These are phyloP conservation scores for Trichoderma gracile DNA, from an alignment of 2,329 filamentous ascomycete genomes.

Conservation along the genomic window DNA sequence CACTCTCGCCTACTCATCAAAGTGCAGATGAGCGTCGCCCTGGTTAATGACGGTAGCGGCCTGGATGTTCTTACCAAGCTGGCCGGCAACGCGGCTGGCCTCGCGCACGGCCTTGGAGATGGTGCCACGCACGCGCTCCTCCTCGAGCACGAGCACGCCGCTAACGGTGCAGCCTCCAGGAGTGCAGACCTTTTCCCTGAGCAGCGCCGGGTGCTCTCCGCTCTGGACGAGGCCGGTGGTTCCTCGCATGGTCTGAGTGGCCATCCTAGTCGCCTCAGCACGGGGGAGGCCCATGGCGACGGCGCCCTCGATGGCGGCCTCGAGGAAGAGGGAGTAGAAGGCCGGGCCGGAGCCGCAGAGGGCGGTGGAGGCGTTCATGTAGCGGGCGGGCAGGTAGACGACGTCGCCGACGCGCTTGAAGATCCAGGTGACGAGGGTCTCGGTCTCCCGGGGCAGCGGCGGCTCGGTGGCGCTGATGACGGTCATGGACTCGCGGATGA, in stretches of 20 bases:
- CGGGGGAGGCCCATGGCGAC: slow-evolving; percentile 77
- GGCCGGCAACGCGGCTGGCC: slow-evolving; percentile 67
- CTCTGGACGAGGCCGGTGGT: slow-evolving; percentile 67
- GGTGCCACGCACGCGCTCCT: slow-evolving; percentile 66
- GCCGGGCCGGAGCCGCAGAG: slow-evolving; percentile 74
- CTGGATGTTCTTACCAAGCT: slow-evolving; percentile 51
- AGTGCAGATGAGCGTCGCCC: slow-evolving; percentile 25
- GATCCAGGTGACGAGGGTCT: slow-evolving; percentile 69
- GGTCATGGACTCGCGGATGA: slow-evolving; percentile 80
- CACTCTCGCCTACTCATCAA: not conserved
- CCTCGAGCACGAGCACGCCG: slow-evolving; percentile 71
- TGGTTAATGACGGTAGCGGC: slow-evolving; percentile 41
- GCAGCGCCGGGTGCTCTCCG: slow-evolving; percentile 72
- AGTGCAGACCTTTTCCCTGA: slow-evolving; percentile 75
- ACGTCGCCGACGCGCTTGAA: slow-evolving; percentile 74
- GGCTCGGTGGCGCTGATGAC: slow-evolving; percentile 67
- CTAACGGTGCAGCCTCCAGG: slow-evolving; percentile 78
- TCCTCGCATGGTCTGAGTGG: slow-evolving; percentile 75
- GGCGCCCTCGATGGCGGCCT: slow-evolving; percentile 73
- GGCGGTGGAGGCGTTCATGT: slow-evolving; percentile 73
- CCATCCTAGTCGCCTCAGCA: slow-evolving; percentile 73
- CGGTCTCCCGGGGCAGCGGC: slow-evolving; percentile 54
- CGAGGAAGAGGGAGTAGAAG: slow-evolving; percentile 73
- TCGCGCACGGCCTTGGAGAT: slow-evolving; percentile 70
- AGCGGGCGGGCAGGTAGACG: slow-evolving; percentile 63